Base-by-base conservation (phyloP, 75 land plant species). In the Sequoiadendron giganteum region DNA sequence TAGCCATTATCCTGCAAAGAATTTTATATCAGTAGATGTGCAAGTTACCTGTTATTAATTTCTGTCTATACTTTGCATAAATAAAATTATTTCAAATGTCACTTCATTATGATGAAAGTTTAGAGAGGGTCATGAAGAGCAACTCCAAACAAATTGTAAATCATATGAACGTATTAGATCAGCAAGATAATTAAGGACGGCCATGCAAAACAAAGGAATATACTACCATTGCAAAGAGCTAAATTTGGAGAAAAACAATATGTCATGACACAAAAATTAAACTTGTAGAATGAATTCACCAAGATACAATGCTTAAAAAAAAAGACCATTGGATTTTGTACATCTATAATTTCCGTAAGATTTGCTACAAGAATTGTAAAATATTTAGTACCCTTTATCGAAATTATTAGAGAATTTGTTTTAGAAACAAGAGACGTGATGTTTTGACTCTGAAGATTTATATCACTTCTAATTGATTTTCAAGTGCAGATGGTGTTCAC, bases 1-100 rank as follows among this genome's bases (percentile, higher is more conserved):
- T 91, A 92, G 8, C 92, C 93, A 85, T 92, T 92, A 61, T 92
- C 92, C 92, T 92, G 87, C n/a, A 43, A 70, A 75, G 16, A 34
- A 75, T 0, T 13, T 75, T 30, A 34, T 32, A 75, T 75, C 15
- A 75, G 39, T 34, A 73, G 76, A 75, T 73, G 77, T 75, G 77
- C 16, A 75, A 75, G 16, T 75, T 32, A 72, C 28, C 34, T 32
- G 34, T 32, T 72, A 36, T n/a, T 70, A 72, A 72, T 72, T n/a
- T n/a, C 30, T 2, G 8, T 72, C 25, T n/a, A 34, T 2, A 75
- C 0, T 75, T 9, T 32, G 34, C 3, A 75, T 30, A 25, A 30
- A 6, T 1, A 13, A 14, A 11, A 25, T 32, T 75, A 34, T 75
- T 75, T 75, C 15, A 75, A 75, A 32, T 75, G 77, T 75, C 15